Base-by-base conservation (phyloP, 1,284 basidiomycete genomes). In the Puccinia triticina region DNA sequence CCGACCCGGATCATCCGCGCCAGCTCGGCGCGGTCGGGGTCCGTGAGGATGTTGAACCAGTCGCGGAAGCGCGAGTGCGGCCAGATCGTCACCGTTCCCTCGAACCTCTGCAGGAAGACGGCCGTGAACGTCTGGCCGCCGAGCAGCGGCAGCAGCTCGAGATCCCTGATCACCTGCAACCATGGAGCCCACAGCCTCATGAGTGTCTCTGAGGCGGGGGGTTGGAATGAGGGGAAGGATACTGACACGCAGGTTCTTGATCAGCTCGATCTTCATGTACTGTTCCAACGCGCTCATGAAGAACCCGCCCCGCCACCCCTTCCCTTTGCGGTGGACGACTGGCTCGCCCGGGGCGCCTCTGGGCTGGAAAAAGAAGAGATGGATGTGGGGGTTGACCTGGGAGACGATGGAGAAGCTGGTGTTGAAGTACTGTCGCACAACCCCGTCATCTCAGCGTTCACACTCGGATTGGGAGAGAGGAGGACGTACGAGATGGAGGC, bases 241-340 rank as follows among this genome's bases (percentile, higher is more conserved):
- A 32, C 84, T 86, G 83, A 89, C 93, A 88, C 94, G 94, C 89
- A 96, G 96, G 87, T 97, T 96, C 89, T 97, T 98, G 23, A 94
- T 93, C n/a, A 98, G 89, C 86, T 98, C 95, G 69, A 96, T 90
- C 87, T 98, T 97, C 83, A 97, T 89, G 91, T 94, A 96, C 85
- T 95, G 94, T 87, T 96, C 94, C 10, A 92, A 92, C 0, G 95
- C 88, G 10, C 86, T 86, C 2, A 99, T 89, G 32, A 98, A 87
- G 88, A 97, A 99, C 46, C 98, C 98, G 48, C 97, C 97, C 86
- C 95, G 89, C 95, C 95, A 97, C 1, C 95, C 95, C 91, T 94
- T 96, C 80, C 94, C 94, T 86, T 93, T 94, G 21, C 94, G 90
- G 87, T 96, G 94, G 8, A 94, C 93, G 0, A 98, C 96, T 0